Evolutionary conservation across 2,329 filamentous ascomycete genomes (phyloP), one percentile per base, ranked within the genome.

Genomic region (Fusarium heterosporum): DNA sequence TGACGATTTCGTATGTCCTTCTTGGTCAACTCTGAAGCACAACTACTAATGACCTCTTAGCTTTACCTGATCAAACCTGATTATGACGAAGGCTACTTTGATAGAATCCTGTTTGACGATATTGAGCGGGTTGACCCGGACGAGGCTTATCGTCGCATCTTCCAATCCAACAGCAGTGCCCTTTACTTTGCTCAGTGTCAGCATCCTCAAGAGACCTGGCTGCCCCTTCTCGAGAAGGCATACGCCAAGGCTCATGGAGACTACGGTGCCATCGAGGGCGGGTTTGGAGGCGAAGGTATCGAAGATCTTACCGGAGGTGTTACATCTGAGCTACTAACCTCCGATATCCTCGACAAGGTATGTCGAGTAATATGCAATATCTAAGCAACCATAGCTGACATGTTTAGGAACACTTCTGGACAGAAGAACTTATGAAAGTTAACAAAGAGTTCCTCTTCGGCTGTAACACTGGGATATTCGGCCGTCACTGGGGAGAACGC

Each of bases 201-300:
- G 60, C 86, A 91, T 67, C 87, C 89, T 4, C 92, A 93, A 71
- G 91, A 94, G 76, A 94, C 90, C 0, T 94, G 91, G 91, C 82
- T 94, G 29, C 91, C 91, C 1, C 81, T 94, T 22, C 83, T 94
- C 1, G 91, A 94, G 72, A 94, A 94, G 76, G 90, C 90, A 2
- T 93, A 92, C 71, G 91, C 91, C 17, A 94, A 94, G 74, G 90
- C 90, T 0, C 91, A 94, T 64, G 91, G 91, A 6, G 92, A 96
- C 73, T 96, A 91, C 69, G 86, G 84, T 17, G 85, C 90, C 2
- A 91, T 96, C 32, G 85, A 91, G 39, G 91, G 91, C 8, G 92
- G 92, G 0, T 93, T 89, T 74, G 81, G 81, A 12, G 82, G 87
- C 17, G 86, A 88, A 70, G 86, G 82, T 8, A 80, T 88, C 17